Evolutionary conservation across 331 rosid genomes (phyloP), one percentile per base, ranked within the genome.

Genomic region (Erythrophleum ivorense): DNA sequence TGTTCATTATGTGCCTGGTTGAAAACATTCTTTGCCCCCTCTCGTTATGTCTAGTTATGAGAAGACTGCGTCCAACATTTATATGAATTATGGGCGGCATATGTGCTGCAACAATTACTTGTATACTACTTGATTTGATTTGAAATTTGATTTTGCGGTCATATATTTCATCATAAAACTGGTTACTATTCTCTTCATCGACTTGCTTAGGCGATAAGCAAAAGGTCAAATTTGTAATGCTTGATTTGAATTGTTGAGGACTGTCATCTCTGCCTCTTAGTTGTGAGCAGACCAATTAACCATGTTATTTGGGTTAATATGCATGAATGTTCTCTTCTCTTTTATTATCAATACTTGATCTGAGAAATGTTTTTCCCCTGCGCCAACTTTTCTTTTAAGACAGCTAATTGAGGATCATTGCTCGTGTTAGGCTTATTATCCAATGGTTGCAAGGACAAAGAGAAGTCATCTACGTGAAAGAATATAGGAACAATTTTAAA

Each of bases 21-120:
- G 68, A 66, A 79, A 68, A 68, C 24, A 50, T 16, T 36, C 34
- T n/a, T 34, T 58, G 62, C 40, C 53, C 77, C 57, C 16, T 11
- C 48, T 46, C 46, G 4, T 59, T 72, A 79, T 21, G 66, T 45
- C 73, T 38, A 10, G 12, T 69, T 21, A 36, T 60, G 31, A 40
- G 31, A 60, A 6, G 41, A 36, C 63, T 67, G 59, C 67, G 9
- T 73, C 50, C 41, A 31, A 16, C 15, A 7, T 19, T 65, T 6
- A 41, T 15, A 50, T 38, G 29, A 10, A 68, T 40, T 48, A 29
- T 73, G 2, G 21, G 38, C 43, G 12, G 76, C 53, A 58, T 8
- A 49, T 63, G 29, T 65, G 36, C 70, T 72, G 21, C 54, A 38
- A 49, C 3, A 18, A 18, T 53, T 8, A n/a, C 55, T 36, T 46